phyloP scores from a whole-genome alignment of 2,329 filamentous ascomycete species.

The Xylaria multiplex region DNA sequence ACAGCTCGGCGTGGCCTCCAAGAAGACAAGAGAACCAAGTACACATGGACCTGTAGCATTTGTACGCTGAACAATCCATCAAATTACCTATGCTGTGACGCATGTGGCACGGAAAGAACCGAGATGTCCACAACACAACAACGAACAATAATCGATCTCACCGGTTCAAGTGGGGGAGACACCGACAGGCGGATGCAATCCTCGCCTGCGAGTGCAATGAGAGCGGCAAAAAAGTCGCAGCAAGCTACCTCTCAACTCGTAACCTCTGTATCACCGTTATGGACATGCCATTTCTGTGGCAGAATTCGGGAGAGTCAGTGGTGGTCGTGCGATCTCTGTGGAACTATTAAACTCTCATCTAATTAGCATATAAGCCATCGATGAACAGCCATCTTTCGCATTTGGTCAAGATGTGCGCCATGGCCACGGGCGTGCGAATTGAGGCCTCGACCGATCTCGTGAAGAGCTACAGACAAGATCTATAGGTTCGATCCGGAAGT shows the following conservation, averaged over 20 bases:
- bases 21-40: conserved; percentile 15
- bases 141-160: conserved; percentile 43
- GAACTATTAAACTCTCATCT: conserved; percentile 58
- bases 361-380: conserved; percentile 19
- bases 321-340: conserved; percentile 68
- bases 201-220: conserved; percentile 20
- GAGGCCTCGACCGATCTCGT: neutral
- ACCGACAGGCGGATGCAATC: conserved; percentile 26
- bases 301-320: conserved; percentile 63
- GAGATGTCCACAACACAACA: conserved; percentile 40
- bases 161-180: conserved; percentile 31
- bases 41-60: conserved; percentile 62
- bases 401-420: neutral
- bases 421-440: no score
- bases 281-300: conserved; percentile 64
- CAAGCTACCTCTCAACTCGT: conserved; percentile 3
- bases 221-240: conserved; percentile 31
- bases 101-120: conserved; percentile 60
- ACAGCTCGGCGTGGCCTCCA: conserved; percentile 22
- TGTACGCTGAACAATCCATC: conserved; percentile 68
- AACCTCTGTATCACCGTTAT: conserved; percentile 49
- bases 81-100: conserved; percentile 65
- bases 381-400: neutral
- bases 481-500: neutral
- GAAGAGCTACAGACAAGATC: neutral